Conservation (phyloP, 495 filamentous ascomycete species). For the Chaetomium tenue region DNA sequence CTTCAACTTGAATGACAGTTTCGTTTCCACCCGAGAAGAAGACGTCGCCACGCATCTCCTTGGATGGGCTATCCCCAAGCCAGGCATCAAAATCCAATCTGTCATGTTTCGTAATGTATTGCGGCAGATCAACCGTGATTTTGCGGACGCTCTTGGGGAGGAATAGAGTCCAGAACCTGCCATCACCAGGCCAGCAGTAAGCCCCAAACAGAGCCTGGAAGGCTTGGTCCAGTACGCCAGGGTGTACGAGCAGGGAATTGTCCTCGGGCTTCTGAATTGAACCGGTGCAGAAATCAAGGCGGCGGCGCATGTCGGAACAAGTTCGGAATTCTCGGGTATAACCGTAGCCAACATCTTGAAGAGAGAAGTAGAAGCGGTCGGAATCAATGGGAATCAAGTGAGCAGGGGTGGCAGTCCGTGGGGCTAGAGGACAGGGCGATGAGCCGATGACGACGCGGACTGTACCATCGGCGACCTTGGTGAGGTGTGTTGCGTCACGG, state of each 20-base stretch:
- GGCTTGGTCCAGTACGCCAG: background rate
- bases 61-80: background rate
- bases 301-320: background rate
- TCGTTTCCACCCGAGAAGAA: background rate
- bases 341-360: background rate
- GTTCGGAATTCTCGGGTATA: background rate
- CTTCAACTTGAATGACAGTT: background rate
- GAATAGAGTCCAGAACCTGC: background rate
- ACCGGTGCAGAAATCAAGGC: conserved; percentile 1
- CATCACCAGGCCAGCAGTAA: background rate
- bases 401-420: background rate
- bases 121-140: background rate
- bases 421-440: background rate
- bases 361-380: conserved; percentile 3
- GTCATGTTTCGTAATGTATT: background rate
- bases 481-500: conserved; percentile 1
- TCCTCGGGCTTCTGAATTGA: background rate
- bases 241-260: background rate
- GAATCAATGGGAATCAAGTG: background rate
- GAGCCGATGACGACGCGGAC: background rate
- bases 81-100: background rate
- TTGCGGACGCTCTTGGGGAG: background rate
- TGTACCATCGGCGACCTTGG: conserved; percentile 1
- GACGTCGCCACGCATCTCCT: background rate
- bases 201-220: background rate